These are phyloP conservation scores for Debaryomycetaceae sp. DNA, from an alignment of 1,139 yeast genomes.

Conservation along the genomic window DNA sequence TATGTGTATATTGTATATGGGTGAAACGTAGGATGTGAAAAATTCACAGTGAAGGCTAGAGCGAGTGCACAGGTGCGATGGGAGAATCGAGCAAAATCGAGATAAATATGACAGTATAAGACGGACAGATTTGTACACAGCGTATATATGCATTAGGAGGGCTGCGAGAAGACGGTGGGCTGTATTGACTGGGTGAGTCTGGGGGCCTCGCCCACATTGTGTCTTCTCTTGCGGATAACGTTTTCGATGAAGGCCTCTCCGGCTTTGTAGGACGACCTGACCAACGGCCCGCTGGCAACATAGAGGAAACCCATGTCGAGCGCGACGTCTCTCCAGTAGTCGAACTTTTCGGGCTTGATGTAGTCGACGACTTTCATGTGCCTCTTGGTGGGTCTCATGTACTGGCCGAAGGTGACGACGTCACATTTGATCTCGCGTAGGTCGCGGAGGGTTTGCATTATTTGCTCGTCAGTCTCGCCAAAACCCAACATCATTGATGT, in stretches of 20 bases:
- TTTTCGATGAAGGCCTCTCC: slow-evolving; percentile 98
- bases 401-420: slow-evolving; percentile 97
- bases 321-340: slow-evolving; percentile 87
- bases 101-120: neutral
- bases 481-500: slow-evolving; percentile 96
- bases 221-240: slow-evolving; percentile 73
- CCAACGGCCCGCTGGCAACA: slow-evolving; percentile 97
- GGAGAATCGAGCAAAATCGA: neutral
- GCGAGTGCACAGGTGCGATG: too few relatives aligned
- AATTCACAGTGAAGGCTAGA: too few relatives aligned
- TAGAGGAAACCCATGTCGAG: slow-evolving; percentile 88
- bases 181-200: slow-evolving; percentile 26
- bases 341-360: slow-evolving; percentile 91
- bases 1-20: too few relatives aligned
- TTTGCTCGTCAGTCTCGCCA: slow-evolving; percentile 92
- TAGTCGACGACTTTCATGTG: slow-evolving; percentile 98
- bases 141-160: neutral
- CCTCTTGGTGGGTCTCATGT: slow-evolving; percentile 98
- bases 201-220: slow-evolving; percentile 46
- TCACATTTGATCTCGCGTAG: slow-evolving; percentile 78
- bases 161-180: slow-evolving; percentile 10
- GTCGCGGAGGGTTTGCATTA: slow-evolving; percentile 69
- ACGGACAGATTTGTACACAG: neutral
- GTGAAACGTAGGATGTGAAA: too few relatives aligned
- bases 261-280: slow-evolving; percentile 94